Conservation (phyloP, 2,329 filamentous ascomycete species). For the Trichoderma sp. region DNA sequence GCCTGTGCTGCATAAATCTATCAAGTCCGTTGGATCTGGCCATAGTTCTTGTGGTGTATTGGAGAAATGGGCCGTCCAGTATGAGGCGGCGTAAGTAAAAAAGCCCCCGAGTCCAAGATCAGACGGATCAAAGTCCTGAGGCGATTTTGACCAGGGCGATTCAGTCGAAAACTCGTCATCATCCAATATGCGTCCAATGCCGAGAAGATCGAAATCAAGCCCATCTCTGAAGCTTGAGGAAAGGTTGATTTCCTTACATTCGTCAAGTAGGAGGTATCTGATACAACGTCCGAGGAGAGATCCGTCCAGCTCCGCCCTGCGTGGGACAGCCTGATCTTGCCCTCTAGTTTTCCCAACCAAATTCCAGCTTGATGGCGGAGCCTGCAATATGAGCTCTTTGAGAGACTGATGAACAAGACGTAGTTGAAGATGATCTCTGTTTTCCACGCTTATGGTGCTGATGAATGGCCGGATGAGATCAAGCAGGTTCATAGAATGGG, state of each 20-base stretch:
- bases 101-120: slow-evolving; percentile 9
- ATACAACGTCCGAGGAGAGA: slow-evolving; percentile 16
- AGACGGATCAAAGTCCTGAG: background rate
- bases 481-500: slow-evolving; percentile 15
- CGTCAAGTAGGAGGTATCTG: slow-evolving; percentile 17
- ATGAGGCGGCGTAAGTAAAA: slow-evolving; percentile 14
- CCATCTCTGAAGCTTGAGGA: background rate
- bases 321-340: background rate
- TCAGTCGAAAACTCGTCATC: background rate
- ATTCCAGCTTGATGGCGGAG: slow-evolving; percentile 2
- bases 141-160: background rate
- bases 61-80: slow-evolving; percentile 15
- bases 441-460: background rate
- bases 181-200: background rate
- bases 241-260: background rate
- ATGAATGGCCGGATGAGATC: slow-evolving; percentile 20
- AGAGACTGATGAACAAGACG: slow-evolving; percentile 25
- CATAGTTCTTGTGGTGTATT: background rate
- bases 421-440: background rate
- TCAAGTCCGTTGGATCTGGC: background rate
- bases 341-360: background rate
- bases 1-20: background rate
- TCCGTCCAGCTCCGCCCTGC: slow-evolving; percentile 8
- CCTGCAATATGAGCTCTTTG: slow-evolving; percentile 19
- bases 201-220: background rate